Evolutionary conservation across 306 rosid species (phyloP).

Genomic region (Alnus glutinosa): DNA sequence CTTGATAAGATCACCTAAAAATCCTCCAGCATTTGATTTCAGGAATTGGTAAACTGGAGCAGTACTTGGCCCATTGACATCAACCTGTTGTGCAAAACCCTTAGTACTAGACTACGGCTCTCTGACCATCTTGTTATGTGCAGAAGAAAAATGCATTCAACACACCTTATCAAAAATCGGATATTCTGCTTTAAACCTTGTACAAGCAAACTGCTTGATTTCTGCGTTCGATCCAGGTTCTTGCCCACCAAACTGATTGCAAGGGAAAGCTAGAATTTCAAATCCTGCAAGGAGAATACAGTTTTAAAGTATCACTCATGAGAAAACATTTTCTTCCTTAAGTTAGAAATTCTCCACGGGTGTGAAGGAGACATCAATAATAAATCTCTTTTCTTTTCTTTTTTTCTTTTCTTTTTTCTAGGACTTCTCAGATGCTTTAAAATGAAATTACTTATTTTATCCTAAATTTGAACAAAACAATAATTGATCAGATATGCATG

Average conservation of each 20-base stretch:
- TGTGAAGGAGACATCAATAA: not conserved
- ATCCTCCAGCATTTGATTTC: conserved; percentile 89
- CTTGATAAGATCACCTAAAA: conserved; percentile 80
- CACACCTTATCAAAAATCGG: conserved; percentile 93
- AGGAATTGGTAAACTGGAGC: conserved; percentile 91
- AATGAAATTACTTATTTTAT: not conserved
- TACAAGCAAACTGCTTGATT: conserved; percentile 94
- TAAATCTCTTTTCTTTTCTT: not conserved
- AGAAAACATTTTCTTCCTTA: conserved; percentile 21
- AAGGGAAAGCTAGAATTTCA: conserved; percentile 94
- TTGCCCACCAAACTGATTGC: conserved; percentile 98
- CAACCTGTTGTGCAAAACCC: conserved; percentile 62
- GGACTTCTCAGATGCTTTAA: not conserved
- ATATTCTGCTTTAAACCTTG: conserved; percentile 91
- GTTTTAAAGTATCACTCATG: conserved; percentile 15
- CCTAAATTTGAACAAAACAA: not conserved
- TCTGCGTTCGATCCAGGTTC: conserved; percentile 95
- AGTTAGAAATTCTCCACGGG: conserved; percentile 7
- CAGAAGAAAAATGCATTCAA: conserved; percentile 18
- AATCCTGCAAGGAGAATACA: conserved; percentile 57
- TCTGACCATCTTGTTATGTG: conserved; percentile 21
- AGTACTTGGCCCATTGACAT: conserved; percentile 95
- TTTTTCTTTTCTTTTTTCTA: not conserved
- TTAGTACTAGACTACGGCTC: conserved; percentile 21
- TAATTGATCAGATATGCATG: not conserved